Base-by-base conservation (phyloP, 116 monocot genomes). In the Papilionanthe hybrid region DNA sequence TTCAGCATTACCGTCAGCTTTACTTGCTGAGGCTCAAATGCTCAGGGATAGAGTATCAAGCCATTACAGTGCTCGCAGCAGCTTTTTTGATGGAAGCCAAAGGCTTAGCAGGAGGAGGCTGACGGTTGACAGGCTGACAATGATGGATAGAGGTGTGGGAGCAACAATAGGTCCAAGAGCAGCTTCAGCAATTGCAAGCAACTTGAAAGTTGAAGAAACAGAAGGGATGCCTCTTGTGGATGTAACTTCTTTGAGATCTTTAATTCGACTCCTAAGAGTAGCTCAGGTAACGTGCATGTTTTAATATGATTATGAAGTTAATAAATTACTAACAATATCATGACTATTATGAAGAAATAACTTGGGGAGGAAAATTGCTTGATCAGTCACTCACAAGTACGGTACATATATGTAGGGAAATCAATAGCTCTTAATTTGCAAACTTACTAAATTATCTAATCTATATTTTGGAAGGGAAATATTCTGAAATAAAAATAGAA, bases 71-170 rank as follows among this genome's bases (percentile, higher is more conserved):
- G 53, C 53, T 53, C 53, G 53, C 53, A 53, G 53, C 15, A 53
- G 53, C 53, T 17, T 53, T 17, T 53, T 53, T 53, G 53, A 17
- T 53, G 53, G 53, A 10, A 86, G 89, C 58, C 89, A 87, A 56
- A 87, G 91, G 72, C 85, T 93, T 78, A 89, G 86, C 75, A 73
- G 71, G 8, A 84, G 93, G 91, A 53, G 53, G 82, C 57, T 91
- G 28, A 82, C 86, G 30, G 49, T 84, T 81, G 91, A 91, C 56
- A 84, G 87, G 58, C 89, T 84, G 63, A 79, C 82, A 72, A 85
- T 89, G 37, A 86, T 87, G 82, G 87, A 90, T 78, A 88, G 93
- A 84, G 93, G 90, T 58, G 87, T 91, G 5, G 89, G 91, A 30
- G 85, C 79, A 44, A 81, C 88, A 55, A 53, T 89, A 75, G 83